Conservation (phyloP, 208 protist species). For the Acanthamoeba castellanii region DNA sequence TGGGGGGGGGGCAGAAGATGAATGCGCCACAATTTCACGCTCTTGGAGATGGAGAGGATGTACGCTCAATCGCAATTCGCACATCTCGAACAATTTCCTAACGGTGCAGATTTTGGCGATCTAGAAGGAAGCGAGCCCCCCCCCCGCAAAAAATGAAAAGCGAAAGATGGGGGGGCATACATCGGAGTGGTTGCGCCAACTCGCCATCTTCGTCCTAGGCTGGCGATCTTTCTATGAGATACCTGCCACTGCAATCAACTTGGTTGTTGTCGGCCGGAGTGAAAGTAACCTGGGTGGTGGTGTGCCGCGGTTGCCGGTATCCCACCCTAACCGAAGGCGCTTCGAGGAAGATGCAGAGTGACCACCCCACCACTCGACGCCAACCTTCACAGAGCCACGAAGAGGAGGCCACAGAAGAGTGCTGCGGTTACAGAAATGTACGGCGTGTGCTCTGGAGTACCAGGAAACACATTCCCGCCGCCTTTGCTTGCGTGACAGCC, state of each 20-base stretch:
- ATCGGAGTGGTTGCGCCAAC: constrained; percentile 48
- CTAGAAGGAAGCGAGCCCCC: neutral
- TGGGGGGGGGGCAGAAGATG: too few relatives aligned
- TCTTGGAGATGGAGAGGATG: too few relatives aligned
- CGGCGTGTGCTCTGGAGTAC: too few relatives aligned
- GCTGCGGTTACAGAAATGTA: too few relatives aligned
- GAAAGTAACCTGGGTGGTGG: too few relatives aligned
- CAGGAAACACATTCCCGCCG: too few relatives aligned
- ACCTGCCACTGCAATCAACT: too few relatives aligned
- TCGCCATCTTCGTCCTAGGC: neutral
- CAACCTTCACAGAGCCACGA: neutral
- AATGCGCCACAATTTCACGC: too few relatives aligned
- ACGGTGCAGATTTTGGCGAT: neutral
- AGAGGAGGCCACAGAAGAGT: neutral
- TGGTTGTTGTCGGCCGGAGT: too few relatives aligned
- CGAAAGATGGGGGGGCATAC: neutral
- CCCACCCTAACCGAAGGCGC: neutral
- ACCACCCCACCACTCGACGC: neutral
- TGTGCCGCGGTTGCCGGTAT: neutral
- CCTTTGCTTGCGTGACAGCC: too few relatives aligned
- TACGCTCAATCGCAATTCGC: too few relatives aligned
- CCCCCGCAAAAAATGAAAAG: neutral
- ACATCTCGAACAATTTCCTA: too few relatives aligned
- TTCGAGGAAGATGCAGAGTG: neutral
- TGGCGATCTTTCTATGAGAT: neutral